Percentiles rank a stretch among this genome's conserved stretches.
These are phyloP conservation scores for Fusarium nematophilum DNA, from an alignment of 2,329 filamentous ascomycete genomes.

Conservation along the genomic window DNA sequence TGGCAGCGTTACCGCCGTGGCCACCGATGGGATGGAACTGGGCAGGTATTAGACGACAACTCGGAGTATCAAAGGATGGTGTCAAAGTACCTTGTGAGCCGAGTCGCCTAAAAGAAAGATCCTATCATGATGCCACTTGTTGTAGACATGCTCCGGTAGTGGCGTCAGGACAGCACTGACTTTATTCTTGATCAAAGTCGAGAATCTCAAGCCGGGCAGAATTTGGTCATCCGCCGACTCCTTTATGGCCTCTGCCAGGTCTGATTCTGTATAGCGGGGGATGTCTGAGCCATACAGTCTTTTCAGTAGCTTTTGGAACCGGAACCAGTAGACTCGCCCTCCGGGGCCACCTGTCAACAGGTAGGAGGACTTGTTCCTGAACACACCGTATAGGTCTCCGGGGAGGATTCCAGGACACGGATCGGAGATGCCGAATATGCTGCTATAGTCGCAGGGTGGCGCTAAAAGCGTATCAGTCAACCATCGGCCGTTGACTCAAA, in stretches of 20 bases:
- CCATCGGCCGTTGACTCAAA: too few relatives aligned
- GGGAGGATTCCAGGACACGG: slow-evolving; percentile 4
- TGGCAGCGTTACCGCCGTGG: slow-evolving; percentile 20
- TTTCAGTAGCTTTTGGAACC: slow-evolving; percentile 7
- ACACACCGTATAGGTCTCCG: slow-evolving; percentile 1
- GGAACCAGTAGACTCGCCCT: slow-evolving; percentile 55
- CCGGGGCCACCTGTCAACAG: slow-evolving; percentile 5
- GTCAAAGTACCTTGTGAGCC: slow-evolving; percentile 50
- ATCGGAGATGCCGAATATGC: slow-evolving; percentile 23
- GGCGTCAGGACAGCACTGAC: slow-evolving; percentile 46
- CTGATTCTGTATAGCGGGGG: slow-evolving; percentile 8
- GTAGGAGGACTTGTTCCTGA: slow-evolving; percentile 1
- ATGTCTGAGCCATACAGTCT: slow-evolving; percentile 9
- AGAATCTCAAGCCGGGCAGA: slow-evolving; percentile 5
- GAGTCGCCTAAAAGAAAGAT: slow-evolving; percentile 55
- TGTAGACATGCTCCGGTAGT: slow-evolving; percentile 51
- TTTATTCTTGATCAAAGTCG: slow-evolving; percentile 17
- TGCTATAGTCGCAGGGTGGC: slow-evolving; percentile 7
- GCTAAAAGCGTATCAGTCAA: background rate
- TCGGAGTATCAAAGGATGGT: too few relatives aligned
- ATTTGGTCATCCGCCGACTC: background rate
- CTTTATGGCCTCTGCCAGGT: background rate
- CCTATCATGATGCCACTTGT: slow-evolving; percentile 53
- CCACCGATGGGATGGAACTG: slow-evolving; percentile 16
- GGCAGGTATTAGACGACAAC: background rate